Conservation (phyloP, 1,139 yeast genomes). For the Suhomyces taliae region DNA sequence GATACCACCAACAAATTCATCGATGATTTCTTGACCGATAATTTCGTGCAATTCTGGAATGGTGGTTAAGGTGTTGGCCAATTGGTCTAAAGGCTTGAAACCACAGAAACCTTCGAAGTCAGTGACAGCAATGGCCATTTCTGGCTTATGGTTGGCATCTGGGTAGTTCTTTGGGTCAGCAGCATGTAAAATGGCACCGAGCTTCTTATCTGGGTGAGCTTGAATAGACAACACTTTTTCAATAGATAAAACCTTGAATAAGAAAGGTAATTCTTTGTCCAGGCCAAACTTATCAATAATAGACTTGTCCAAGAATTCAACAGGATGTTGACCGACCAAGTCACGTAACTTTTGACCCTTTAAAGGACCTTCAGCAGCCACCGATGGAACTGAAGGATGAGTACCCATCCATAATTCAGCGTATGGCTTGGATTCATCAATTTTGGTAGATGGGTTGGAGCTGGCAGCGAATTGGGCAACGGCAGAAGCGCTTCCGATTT, state of each 20-base stretch:
- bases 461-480: slow-evolving; percentile 84
- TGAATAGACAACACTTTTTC: slow-evolving; percentile 91
- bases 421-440: slow-evolving; percentile 76
- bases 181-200: slow-evolving; percentile 74
- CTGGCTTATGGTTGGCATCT: slow-evolving; percentile 98
- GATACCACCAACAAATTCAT: slow-evolving; percentile 52
- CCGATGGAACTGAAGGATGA: slow-evolving; percentile 90
- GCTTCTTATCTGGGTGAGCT: slow-evolving; percentile 93
- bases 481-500: slow-evolving; percentile 77
- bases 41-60: slow-evolving; percentile 76
- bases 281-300: slow-evolving; percentile 69
- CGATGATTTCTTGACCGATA: slow-evolving; percentile 61
- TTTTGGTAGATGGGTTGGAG: slow-evolving; percentile 58
- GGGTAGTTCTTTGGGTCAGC: slow-evolving; percentile 93
- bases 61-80: slow-evolving; percentile 61
- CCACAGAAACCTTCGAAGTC: slow-evolving; percentile 98
- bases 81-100: slow-evolving; percentile 83
- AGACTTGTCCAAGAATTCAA: slow-evolving; percentile 52
- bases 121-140: slow-evolving; percentile 97
- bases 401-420: slow-evolving; percentile 99
- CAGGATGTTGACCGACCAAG: slow-evolving; percentile 61
- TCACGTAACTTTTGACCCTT: slow-evolving; percentile 62
- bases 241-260: slow-evolving; percentile 91
- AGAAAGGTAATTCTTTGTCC: slow-evolving; percentile 75
- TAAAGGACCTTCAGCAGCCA: slow-evolving; percentile 40